phyloP scores from a whole-genome alignment of 768 basidiomycete genomes.

The Tubosaeta sp. region DNA sequence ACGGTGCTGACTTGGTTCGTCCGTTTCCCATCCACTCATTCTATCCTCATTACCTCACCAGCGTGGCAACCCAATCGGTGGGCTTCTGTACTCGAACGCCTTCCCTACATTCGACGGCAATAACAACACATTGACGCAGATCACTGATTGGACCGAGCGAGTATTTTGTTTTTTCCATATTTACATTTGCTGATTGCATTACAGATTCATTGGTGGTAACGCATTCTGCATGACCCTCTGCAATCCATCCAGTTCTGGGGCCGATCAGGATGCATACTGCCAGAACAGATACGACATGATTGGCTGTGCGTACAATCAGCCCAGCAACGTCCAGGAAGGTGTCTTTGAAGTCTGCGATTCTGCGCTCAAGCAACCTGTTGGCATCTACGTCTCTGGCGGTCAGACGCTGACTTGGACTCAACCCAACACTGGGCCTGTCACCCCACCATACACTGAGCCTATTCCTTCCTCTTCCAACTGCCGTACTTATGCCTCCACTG shows the following conservation, averaged over 20 bases:
- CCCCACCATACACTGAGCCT: conserved; percentile 38
- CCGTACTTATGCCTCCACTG: conserved; percentile 31
- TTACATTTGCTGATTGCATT: conserved; percentile 5
- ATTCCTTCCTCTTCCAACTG: conserved; percentile 45
- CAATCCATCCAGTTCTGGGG: conserved; percentile 44
- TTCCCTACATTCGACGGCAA: conserved; percentile 40
- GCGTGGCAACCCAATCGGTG: conserved; percentile 82
- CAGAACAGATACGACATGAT: conserved; percentile 71
- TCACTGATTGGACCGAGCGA: conserved; percentile 63
- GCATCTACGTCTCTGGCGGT: conserved; percentile 43
- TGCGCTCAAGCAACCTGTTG: conserved; percentile 60
- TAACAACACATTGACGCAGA: conserved; percentile 45
- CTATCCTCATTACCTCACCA: conserved; percentile 21
- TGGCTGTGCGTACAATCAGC: conserved; percentile 72
- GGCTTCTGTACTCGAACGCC: conserved; percentile 58
- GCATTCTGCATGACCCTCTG: conserved; percentile 71
- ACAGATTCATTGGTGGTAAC: conserved; percentile 60
- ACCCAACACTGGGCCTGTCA: conserved; percentile 31
- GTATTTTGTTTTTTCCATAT: conserved; percentile 13
- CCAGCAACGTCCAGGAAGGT: conserved; percentile 52
- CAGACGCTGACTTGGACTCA: conserved; percentile 41
- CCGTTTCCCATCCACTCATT: not conserved
- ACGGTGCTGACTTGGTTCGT: conserved; percentile 61
- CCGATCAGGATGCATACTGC: conserved; percentile 46
- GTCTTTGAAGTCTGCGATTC: conserved; percentile 63